Evolutionary conservation across 2,329 filamentous ascomycete species (phyloP).

Genomic region (Amesomyces nigricolor): DNA sequence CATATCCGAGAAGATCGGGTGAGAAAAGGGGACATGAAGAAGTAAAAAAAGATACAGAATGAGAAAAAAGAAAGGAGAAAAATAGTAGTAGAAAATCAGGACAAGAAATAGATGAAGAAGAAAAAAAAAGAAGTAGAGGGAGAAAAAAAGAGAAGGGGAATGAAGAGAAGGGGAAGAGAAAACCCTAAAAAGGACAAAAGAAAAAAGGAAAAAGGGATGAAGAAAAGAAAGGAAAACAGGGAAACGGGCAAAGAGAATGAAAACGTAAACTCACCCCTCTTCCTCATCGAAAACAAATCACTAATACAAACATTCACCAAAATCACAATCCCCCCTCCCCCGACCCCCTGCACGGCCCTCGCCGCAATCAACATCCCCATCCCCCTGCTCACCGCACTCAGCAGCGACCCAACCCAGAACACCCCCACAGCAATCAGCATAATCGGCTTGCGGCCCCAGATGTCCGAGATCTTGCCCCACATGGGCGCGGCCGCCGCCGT

Average conservation of each 20-base stretch:
- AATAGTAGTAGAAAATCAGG: too few relatives aligned
- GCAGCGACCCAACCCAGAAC: constrained; percentile 48
- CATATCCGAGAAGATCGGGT: neutral
- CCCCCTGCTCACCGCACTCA: constrained; percentile 42
- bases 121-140: too few relatives aligned
- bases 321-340: constrained; percentile 46
- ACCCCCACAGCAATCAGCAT: constrained; percentile 42
- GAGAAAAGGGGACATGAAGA: too few relatives aligned
- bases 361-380: constrained; percentile 45
- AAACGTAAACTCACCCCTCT: constrained; percentile 23
- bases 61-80: too few relatives aligned
- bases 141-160: too few relatives aligned
- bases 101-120: too few relatives aligned
- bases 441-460: constrained; percentile 52
- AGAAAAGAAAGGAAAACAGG: neutral
- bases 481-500: constrained; percentile 61
- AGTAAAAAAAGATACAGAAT: too few relatives aligned
- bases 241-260: neutral
- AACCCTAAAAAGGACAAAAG: too few relatives aligned
- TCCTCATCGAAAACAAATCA: constrained; percentile 47
- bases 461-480: constrained; percentile 61
- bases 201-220: too few relatives aligned
- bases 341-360: constrained; percentile 47
- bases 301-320: constrained; percentile 50
- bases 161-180: too few relatives aligned